Conservation (phyloP, 495 filamentous ascomycete species). For the Talaromyces liani region DNA sequence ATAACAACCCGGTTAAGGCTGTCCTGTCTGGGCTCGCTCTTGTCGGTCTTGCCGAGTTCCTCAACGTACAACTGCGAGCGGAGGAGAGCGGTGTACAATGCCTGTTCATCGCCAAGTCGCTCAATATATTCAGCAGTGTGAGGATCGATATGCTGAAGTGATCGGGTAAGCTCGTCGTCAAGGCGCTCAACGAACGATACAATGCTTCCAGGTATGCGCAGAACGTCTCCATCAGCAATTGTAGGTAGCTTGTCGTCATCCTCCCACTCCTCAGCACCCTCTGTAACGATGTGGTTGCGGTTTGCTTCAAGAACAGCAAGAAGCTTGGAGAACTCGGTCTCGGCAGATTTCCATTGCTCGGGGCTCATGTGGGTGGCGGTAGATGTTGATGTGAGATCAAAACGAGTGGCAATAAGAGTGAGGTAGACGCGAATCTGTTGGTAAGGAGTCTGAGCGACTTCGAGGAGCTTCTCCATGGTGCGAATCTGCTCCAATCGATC, state of each 20-base stretch:
- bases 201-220: slow-evolving; percentile 86
- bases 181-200: slow-evolving; percentile 92
- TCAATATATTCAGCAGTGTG: slow-evolving; percentile 99
- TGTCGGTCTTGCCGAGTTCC: slow-evolving; percentile 58
- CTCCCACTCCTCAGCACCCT: slow-evolving; percentile 96
- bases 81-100: slow-evolving; percentile 88
- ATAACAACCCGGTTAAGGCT: slow-evolving; percentile 85
- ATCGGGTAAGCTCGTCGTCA: slow-evolving; percentile 95
- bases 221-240: slow-evolving; percentile 60
- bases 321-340: slow-evolving; percentile 72
- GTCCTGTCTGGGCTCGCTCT: slow-evolving; percentile 71
- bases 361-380: slow-evolving; percentile 79
- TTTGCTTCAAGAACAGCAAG: slow-evolving; percentile 73
- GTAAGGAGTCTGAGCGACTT: slow-evolving; percentile 83
- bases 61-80: slow-evolving; percentile 83
- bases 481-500: slow-evolving; percentile 90
- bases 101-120: slow-evolving; percentile 79
- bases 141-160: slow-evolving; percentile 92
- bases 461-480: slow-evolving; percentile 92
- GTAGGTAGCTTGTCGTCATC: slow-evolving; percentile 90
- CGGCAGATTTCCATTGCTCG: slow-evolving; percentile 94
- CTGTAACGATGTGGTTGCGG: slow-evolving; percentile 71
- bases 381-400: slow-evolving; percentile 71
- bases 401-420: slow-evolving; percentile 86
- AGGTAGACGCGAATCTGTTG: slow-evolving; percentile 90